Base-by-base conservation (phyloP, 257 asterid species). In the Solanum chiquidenum region DNA sequence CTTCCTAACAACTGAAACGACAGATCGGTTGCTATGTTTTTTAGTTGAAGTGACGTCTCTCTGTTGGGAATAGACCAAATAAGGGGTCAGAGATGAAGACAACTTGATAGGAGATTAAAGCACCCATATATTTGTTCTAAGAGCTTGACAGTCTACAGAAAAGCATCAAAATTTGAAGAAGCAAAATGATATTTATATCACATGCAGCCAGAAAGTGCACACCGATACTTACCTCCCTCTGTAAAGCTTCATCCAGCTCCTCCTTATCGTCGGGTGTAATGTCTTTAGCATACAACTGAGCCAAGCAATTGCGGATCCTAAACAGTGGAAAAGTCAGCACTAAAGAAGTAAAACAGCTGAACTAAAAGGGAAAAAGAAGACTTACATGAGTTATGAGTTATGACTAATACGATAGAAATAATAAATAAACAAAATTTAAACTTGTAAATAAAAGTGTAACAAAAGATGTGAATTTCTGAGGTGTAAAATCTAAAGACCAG, bases 231-330 rank as follows among this genome's bases (percentile, higher is more conserved):
- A 92, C 94, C 92, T 92, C 93, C 77, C 94, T 92, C 77, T 90
- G 92, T 87, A 92, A 90, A 86, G 94, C 93, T 85, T 92, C 94
- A 89, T 91, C 94, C 64, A 90, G 93, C 86, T 90, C 93, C 74
- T 90, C 91, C 84, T 92, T 92, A 74, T 92, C 94, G 60, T 92
- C 94, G 20, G 93, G 93, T 20, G 93, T 91, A 77, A 92, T 91
- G 88, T 92, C 93, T 74, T 88, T 86, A 83, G 92, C 93, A 89
- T 90, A 88, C 76, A 90, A 89, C 90, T 92, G 94, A 62, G 94
- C 91, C 88, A 92, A 86, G 85, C 94, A 92, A 87, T 92, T 84
- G 9, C 93, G 92, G 40, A 92, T 90, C 88, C 94, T 92, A 88
- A 68, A 76, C 27, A 84, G 23, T 27, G 76, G 12, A 84, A 38